Percentiles rank a stretch among this genome's conserved stretches.
Conservation (phyloP, 345 rosid genomes). For the Aurinia saxatilis region DNA sequence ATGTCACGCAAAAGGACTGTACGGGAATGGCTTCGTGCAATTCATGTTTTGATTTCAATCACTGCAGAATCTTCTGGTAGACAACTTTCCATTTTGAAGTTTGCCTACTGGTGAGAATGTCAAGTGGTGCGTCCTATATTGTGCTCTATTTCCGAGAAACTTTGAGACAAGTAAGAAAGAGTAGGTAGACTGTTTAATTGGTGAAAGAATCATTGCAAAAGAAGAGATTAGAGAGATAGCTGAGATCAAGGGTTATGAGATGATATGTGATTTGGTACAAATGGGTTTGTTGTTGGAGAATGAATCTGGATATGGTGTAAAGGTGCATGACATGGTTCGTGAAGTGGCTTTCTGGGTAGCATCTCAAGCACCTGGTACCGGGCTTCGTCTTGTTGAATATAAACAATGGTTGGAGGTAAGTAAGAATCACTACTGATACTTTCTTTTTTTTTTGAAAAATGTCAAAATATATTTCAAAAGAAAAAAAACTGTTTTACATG, state of each 20-base stretch:
- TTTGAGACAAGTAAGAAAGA: slow-evolving; percentile 4
- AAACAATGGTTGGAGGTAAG: slow-evolving; percentile 58
- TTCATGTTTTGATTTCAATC: slow-evolving; percentile 21
- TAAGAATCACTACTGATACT: neutral
- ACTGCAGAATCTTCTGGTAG: neutral
- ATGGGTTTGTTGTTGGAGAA: no score
- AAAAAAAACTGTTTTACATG: no score
- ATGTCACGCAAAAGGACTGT: slow-evolving; percentile 30
- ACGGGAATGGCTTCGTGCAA: slow-evolving; percentile 33
- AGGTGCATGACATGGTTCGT: no score
- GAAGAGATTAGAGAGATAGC: slow-evolving; percentile 10
- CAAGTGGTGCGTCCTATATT: slow-evolving; percentile 31
- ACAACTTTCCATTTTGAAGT: neutral
- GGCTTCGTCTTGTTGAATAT: slow-evolving; percentile 56
- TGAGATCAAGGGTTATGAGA: neutral
- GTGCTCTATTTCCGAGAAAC: slow-evolving; percentile 28
- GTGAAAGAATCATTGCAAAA: slow-evolving; percentile 16
- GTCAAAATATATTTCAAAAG: no score
- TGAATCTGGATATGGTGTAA: no score
- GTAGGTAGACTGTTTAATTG: slow-evolving; percentile 25
- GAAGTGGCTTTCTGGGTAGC: no score
- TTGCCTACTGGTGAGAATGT: slow-evolving; percentile 13
- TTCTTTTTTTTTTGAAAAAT: no score
- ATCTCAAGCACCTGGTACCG: no score
- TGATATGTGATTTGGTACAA: no score